Conservation (phyloP, 768 basidiomycete genomes). For the Paxillus ammoniavirescens region DNA sequence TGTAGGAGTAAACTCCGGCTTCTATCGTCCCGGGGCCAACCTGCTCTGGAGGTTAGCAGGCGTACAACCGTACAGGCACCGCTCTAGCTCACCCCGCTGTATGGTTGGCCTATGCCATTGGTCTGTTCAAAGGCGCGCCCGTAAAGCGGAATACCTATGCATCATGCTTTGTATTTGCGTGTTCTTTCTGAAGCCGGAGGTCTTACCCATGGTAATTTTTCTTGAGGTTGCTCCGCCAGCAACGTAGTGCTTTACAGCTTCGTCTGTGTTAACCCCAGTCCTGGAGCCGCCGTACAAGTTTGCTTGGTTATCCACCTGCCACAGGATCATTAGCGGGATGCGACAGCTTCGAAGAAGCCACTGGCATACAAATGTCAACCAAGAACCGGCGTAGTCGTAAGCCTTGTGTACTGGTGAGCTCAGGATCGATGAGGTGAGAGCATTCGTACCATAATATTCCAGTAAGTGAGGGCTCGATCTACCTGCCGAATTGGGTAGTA, state of each 20-base stretch:
- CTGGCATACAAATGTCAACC: conserved; percentile 53
- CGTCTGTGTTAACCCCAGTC: conserved; percentile 66
- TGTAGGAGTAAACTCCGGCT: conserved; percentile 61
- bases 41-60: conserved; percentile 30
- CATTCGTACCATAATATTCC: conserved; percentile 73
- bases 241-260: conserved; percentile 60
- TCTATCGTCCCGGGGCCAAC: conserved; percentile 60
- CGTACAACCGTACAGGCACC: background rate
- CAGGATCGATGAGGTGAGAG: background rate
- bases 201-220: conserved; percentile 66
- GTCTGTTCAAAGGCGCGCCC: conserved; percentile 78
- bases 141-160: conserved; percentile 71
- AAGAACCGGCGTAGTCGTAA: conserved; percentile 78
- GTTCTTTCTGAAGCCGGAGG: background rate
- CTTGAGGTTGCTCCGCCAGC: conserved; percentile 56
- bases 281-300: conserved; percentile 66
- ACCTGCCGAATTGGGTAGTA: conserved; percentile 61
- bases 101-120: conserved; percentile 61
- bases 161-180: background rate
- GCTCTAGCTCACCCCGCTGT: conserved; percentile 51
- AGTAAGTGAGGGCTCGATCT: conserved; percentile 65
- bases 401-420: conserved; percentile 37
- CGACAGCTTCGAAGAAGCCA: conserved; percentile 24
- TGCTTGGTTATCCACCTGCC: conserved; percentile 52
- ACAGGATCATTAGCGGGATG: background rate